Conservation (phyloP, 805 yeast species). For the Metschnikowia colocasiae region DNA sequence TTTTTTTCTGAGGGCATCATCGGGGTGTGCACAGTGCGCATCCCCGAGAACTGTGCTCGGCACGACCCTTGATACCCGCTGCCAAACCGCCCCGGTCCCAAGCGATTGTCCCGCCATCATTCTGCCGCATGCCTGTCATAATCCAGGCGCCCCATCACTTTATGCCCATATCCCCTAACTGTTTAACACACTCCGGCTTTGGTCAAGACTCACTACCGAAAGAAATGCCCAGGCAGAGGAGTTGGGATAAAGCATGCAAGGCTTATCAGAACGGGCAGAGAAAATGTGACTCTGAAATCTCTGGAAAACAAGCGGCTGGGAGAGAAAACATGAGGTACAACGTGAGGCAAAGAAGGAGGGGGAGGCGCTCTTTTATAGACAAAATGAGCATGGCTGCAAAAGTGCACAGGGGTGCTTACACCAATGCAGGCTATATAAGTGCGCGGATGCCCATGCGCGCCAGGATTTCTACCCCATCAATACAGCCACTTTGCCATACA, state of each 20-base stretch:
- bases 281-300: too few species aligned
- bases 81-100: too few species aligned
- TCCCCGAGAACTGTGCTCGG: constrained; percentile 7
- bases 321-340: background rate
- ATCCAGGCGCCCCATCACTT: too few species aligned
- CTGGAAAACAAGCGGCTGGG: background rate
- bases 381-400: constrained; percentile 4
- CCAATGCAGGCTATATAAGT: background rate
- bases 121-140: too few species aligned
- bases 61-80: constrained; percentile 5
- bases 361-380: background rate
- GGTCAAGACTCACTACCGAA: background rate
- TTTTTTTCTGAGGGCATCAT: constrained; percentile 21
- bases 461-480: background rate
- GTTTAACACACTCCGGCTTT: too few species aligned
- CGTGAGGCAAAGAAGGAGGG: too few species aligned
- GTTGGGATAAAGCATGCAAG: background rate
- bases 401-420: background rate
- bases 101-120: too few species aligned
- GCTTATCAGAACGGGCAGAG: background rate
- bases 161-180: too few species aligned
- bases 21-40: constrained; percentile 14
- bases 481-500: background rate
- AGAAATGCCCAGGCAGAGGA: background rate
- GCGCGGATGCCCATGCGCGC: background rate